Conservation (phyloP, 2,329 filamentous ascomycete species). For the Penicillium janthinellum region DNA sequence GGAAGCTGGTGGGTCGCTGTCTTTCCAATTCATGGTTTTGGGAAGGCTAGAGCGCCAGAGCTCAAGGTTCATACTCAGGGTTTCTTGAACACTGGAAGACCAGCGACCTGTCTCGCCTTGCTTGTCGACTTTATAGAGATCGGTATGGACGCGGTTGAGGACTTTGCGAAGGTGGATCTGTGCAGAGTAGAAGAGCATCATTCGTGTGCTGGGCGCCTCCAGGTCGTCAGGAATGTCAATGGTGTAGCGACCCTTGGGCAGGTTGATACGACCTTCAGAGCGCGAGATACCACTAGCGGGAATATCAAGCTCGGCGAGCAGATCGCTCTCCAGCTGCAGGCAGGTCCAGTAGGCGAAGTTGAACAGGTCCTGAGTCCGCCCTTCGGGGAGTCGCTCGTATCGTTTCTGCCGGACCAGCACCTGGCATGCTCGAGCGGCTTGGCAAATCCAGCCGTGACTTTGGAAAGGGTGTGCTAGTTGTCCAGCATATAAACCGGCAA, state of each 20-base stretch:
- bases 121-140: conserved; percentile 53
- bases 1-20: conserved; percentile 68
- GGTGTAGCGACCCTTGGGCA: conserved; percentile 43
- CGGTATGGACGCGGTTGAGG: conserved; percentile 58
- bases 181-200: conserved; percentile 62
- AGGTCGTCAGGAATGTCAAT: conserved; percentile 37
- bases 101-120: conserved; percentile 36
- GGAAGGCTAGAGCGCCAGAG: conserved; percentile 58
- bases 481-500: conserved; percentile 85
- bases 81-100: conserved; percentile 44
- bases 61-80: conserved; percentile 52
- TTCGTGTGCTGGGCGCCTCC: conserved; percentile 39
- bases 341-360: conserved; percentile 90
- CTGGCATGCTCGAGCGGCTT: conserved; percentile 63
- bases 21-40: conserved; percentile 60
- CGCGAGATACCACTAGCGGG: conserved; percentile 59
- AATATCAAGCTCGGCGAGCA: conserved; percentile 79
- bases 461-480: conserved; percentile 85
- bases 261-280: conserved; percentile 51
- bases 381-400: neutral
- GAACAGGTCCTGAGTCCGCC: conserved; percentile 60
- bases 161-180: conserved; percentile 62
- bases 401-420: conserved; percentile 65
- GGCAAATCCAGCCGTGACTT: conserved; percentile 72
- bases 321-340: conserved; percentile 90